Evolutionary conservation across 1,284 basidiomycete genomes (phyloP), one percentile per base, ranked within the genome.

Genomic region (Mycosarcoma mackinlayi): DNA sequence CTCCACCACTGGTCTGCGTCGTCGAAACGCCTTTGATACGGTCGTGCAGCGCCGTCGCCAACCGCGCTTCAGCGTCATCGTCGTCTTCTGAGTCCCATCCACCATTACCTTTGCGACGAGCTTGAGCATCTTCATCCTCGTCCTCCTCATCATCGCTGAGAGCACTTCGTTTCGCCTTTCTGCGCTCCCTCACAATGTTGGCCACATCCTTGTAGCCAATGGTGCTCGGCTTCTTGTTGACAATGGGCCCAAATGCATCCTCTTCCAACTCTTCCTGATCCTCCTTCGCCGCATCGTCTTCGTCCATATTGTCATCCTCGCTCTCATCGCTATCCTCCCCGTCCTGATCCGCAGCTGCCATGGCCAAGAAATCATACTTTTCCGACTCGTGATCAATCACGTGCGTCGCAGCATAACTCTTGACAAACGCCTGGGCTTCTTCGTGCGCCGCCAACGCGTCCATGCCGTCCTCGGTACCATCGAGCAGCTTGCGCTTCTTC

Each of bases 341-440:
- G 10, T 61, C 70, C 1, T 54, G 48, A 21, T 66, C 57, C 1
- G 14, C 47, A 3, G 52, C 45, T 18, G 48, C 59, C 64, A 37
- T 61, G 47, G 51, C 52, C 42, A 80, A 44, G 47, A 80, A 80
- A 4, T 50, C 61, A 54, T 80, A 80, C 48, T 58, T 67, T 3
- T 60, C 69, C 25, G 53, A 42, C 31, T 73, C 70, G 21, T 74
- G 69, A 13, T 59, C 63, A 16, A 58, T 28, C 30, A 45, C 24
- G 39, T 77, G 77, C 42, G 76, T 74, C 34, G 66, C 73, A 3
- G 48, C 55, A 41, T 80, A 80, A 4, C 53, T 54, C 18, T 58
- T 42, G 7, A 80, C 69, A 52, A 80, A 80, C 11, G 78, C 72
- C 25, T 62, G 54, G 6, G 73, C 60, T 31, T 79, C 77, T n/a